Evolutionary conservation across 192 early-diverging fungal genomes (phyloP).

Genomic region (Glomus cerebriforme): DNA sequence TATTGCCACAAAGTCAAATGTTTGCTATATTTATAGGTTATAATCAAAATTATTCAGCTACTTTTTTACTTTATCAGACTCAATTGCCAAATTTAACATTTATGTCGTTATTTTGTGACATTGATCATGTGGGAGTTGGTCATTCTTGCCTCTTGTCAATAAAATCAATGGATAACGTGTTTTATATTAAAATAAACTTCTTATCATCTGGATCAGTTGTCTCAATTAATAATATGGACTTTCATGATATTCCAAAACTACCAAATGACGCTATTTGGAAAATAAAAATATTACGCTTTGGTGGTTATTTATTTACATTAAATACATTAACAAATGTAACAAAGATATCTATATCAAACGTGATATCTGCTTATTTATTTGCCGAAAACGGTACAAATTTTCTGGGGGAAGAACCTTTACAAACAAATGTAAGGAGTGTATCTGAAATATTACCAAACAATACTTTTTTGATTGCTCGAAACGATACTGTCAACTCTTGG

Average conservation of each 20-base stretch:
- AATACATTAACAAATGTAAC: no score
- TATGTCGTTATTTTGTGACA: background rate
- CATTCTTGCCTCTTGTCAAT: background rate
- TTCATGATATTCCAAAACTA: background rate
- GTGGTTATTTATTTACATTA: background rate
- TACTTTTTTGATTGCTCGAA: background rate
- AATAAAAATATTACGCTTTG: no score
- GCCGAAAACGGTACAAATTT: background rate
- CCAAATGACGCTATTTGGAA: no score
- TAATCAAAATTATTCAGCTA: background rate
- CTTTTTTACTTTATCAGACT: background rate
- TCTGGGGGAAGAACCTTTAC: background rate
- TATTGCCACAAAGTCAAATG: background rate
- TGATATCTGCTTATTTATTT: background rate
- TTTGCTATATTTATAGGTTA: background rate
- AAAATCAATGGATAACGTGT: background rate
- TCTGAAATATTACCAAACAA: background rate
- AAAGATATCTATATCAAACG: no score
- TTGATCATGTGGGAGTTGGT: background rate
- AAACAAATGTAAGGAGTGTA: background rate
- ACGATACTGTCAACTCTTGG: background rate
- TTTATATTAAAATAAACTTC: background rate
- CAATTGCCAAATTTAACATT: background rate
- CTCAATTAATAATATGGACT: background rate
- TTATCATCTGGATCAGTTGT: background rate